Evolutionary conservation across 2,329 filamentous ascomycete species (phyloP), one percentile per base, ranked within the genome.

Genomic region (Capronia americana): DNA sequence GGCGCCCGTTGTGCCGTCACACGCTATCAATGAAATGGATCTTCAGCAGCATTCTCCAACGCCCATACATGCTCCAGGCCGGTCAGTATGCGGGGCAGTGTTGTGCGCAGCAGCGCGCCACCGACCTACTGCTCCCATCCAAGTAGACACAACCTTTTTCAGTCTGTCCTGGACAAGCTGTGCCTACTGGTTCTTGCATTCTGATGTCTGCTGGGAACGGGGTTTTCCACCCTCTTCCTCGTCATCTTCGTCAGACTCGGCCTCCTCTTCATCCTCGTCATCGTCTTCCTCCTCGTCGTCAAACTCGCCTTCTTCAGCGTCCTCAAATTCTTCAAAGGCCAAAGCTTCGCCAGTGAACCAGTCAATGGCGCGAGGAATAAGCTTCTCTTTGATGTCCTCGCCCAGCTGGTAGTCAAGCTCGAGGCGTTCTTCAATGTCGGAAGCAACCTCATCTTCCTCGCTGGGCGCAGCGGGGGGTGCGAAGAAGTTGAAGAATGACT

Each of bases 401-500:
- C 95, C 95, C 53, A 99, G 89, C 83, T 98, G 94, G 81, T 98
- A 99, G 82, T 99, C 95, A 60, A 99, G 89, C 84, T 99, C 95
- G 64, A 99, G 88, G 71, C 95, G 93, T 82, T 97, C 93, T 84
- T 99, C 95, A 60, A 99, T 96, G 78, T 99, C 95, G 59, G 90
- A 91, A 63, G 90, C 88, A 67, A 91, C 89, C 72, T 94, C 85
- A 46, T 83, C 82, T 57, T 92, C 89, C 38, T 90, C 91, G 57
- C 84, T 85, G 30, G 92, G 95, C 68, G 92, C 90, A 82, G 92
- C 92, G 55, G 95, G 96, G 28, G 95, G 95, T 62, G 93, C 93
- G 85, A 99, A 99, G 88, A 97, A 97, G 86, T 97, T 97, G 88
- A 93, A 93, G 86, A 99, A 99, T 2, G 95, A 98, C 80, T 97